Base-by-base conservation (phyloP, 768 basidiomycete genomes). In the Suillus weaverae region DNA sequence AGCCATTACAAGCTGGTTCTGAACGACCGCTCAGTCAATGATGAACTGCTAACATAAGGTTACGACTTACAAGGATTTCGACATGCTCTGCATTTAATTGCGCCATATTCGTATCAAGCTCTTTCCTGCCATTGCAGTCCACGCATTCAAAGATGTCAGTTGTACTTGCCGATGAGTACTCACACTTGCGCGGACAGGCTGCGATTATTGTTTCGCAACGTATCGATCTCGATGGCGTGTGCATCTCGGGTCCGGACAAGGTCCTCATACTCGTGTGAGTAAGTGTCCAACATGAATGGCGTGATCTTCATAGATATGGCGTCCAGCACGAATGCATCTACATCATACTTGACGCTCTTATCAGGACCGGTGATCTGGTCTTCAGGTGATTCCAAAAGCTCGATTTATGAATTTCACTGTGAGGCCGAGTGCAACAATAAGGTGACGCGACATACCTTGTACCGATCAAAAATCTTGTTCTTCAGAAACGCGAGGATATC, bases 201-300 rank as follows among this genome's bases (percentile, higher is more conserved):
- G 20, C 94, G 84, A 75, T 99, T 99, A 51, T 84, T 87, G 67
- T 85, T 91, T 65, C 92, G 83, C 30, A 99, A 83, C 41, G 84
- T 82, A 69, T 97, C 97, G 73, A 98, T 83, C 76, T 96, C 92
- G 30, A 84, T 77, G 0, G 90, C 88, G 77, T 97, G 94, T 64
- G 91, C 91, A 65, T 95, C 94, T 41, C 87, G 88, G 60, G 85
- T 84, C 30, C 89, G 85, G 64, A 92, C 79, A 62, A 88, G 77
- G 64, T 97, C 95, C 67, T 92, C 88, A 72, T 95, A 97, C 78
- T 97, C 95, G 62, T 88, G 91, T 38, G 89, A 86, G 73, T 93
- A 97, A 22, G 87, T 84, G 71, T 98, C 97, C 46, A 99, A 82
- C 94, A 96, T 95, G 78, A 99, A 96, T 0, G 97, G 94, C 5